Evolutionary conservation across 2,329 filamentous ascomycete species (phyloP).

Genomic region (Calonectria naviculata): DNA sequence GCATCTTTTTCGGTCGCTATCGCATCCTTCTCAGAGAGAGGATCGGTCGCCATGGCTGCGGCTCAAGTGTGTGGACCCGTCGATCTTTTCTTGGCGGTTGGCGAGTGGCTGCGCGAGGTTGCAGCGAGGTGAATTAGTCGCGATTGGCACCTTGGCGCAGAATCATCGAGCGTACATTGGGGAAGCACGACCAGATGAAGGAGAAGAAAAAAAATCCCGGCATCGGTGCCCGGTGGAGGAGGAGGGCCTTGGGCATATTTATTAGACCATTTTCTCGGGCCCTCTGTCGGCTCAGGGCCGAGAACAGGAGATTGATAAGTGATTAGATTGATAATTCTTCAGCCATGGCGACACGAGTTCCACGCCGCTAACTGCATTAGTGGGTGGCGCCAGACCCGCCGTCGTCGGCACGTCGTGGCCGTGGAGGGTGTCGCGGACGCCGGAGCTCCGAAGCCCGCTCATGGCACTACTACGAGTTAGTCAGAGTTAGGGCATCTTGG

Average conservation of each 20-base stretch:
- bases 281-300: background rate
- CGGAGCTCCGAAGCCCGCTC: background rate
- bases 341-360: background rate
- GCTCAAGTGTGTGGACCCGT: background rate
- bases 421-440: background rate
- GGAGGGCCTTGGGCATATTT: background rate
- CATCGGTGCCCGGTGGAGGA: background rate
- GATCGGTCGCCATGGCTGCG: constrained; percentile 5
- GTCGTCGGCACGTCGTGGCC: background rate
- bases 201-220: background rate
- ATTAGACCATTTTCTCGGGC: background rate
- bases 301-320: constrained; percentile 15
- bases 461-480: background rate
- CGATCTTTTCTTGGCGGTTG: background rate
- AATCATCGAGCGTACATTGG: background rate
- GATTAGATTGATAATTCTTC: constrained; percentile 1
- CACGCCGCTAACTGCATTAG: background rate
- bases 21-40: constrained; percentile 9
- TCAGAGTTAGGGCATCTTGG: background rate
- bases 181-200: background rate
- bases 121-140: background rate
- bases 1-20: background rate
- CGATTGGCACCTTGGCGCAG: background rate
- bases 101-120: background rate
- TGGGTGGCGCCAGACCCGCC: background rate